A percentile compares a stretch with the other conserved stretches of the same genome.
These are phyloP conservation scores for Cyberlindnera mrakii DNA, from an alignment of 805 yeast genomes.

Conservation along the genomic window DNA sequence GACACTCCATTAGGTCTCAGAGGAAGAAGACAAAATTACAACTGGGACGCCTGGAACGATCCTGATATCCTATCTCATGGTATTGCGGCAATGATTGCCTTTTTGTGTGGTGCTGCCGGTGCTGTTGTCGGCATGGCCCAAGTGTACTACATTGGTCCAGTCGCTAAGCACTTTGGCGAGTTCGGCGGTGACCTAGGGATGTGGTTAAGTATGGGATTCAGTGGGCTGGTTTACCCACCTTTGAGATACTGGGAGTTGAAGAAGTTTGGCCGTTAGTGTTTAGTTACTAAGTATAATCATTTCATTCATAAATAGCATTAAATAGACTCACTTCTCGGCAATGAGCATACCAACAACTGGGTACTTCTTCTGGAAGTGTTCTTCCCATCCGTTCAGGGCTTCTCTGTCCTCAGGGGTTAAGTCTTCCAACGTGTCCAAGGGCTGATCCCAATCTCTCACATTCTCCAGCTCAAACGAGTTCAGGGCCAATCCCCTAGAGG, in stretches of 20 bases:
- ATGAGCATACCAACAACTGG: constrained; percentile 70
- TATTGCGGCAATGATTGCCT: constrained; percentile 61
- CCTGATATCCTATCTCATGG: constrained; percentile 57
- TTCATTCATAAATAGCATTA: not conserved
- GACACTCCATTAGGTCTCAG: constrained; percentile 7
- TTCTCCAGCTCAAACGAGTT: constrained; percentile 73
- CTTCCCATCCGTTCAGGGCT: constrained; percentile 79
- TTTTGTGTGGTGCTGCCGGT: constrained; percentile 68
- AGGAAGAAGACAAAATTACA: constrained; percentile 42
- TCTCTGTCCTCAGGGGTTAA: constrained; percentile 54
- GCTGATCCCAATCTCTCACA: constrained; percentile 65
- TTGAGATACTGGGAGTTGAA: constrained; percentile 62
- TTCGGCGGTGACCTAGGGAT: constrained; percentile 77
- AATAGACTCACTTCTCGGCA: constrained; percentile 22
- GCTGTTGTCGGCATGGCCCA: constrained; percentile 88
- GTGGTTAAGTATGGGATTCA: constrained; percentile 70
- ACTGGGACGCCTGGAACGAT: constrained; percentile 73
- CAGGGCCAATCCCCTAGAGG: constrained; percentile 84
- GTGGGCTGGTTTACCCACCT: constrained; percentile 57
- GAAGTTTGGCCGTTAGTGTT: constrained; percentile 38
- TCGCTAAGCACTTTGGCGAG: constrained; percentile 60
- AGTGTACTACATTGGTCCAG: constrained; percentile 73
- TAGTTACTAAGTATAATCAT: not conserved
- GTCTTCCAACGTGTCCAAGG: constrained; percentile 67
- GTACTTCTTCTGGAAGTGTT: constrained; percentile 76